phyloP scores from a whole-genome alignment of 2,329 filamentous ascomycete genomes.

The Paecilomyces sp. region DNA sequence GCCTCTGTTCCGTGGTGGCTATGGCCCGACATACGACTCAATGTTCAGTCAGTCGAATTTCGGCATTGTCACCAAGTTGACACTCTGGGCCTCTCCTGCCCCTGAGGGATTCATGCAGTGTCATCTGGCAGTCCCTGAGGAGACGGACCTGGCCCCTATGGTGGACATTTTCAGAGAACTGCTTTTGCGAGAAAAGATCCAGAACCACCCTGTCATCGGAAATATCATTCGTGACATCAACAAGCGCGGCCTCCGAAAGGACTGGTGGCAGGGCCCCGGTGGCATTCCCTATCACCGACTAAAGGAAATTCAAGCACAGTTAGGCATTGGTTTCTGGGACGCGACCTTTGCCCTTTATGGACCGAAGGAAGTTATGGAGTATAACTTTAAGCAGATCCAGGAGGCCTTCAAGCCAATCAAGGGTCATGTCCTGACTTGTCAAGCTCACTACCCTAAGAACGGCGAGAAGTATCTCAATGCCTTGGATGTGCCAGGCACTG shows the following conservation, averaged over 20 bases:
- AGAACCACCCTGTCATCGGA: slow-evolving; percentile 1
- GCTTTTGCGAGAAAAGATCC: not conserved
- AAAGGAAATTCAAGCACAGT: not conserved
- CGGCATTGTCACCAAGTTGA: slow-evolving; percentile 12
- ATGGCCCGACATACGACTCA: not conserved
- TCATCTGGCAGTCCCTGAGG: not conserved
- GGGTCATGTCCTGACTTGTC: not conserved
- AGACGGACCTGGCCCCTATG: not conserved
- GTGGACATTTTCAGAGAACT: slow-evolving; percentile 1
- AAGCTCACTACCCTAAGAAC: not conserved
- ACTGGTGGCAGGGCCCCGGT: not conserved
- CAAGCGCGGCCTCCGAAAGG: not conserved
- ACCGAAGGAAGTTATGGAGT: not conserved
- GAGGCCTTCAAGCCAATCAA: not conserved
- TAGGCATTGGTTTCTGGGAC: not conserved
- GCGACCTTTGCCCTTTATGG: not conserved
- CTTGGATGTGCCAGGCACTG: not conserved
- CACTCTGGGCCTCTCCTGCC: slow-evolving; percentile 4
- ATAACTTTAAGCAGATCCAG: not conserved
- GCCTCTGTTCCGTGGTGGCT: not conserved
- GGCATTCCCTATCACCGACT: not conserved
- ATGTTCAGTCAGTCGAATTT: slow-evolving; percentile 11
- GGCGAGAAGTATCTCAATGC: not conserved
- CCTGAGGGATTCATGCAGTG: slow-evolving; percentile 4
- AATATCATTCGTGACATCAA: not conserved